Evolutionary conservation across 2,329 filamentous ascomycete species (phyloP).

Genomic region (Cytospora schulzeri): DNA sequence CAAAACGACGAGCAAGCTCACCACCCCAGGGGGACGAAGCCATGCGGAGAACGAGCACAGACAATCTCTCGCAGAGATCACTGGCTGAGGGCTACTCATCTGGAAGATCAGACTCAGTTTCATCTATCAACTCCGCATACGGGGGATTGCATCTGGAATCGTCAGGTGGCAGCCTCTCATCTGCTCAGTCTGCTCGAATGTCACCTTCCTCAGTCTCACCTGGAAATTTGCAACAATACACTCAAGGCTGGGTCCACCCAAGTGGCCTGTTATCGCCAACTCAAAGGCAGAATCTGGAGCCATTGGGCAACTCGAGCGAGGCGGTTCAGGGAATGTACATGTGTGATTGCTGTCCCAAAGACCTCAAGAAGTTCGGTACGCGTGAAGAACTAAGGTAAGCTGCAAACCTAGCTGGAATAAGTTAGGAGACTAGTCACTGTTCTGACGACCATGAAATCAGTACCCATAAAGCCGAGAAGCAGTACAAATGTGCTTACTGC

Average conservation of each 20-base stretch:
- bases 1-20: not conserved
- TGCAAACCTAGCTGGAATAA: too few species aligned
- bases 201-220: not conserved
- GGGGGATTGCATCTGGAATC: not conserved
- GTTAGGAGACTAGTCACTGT: too few species aligned
- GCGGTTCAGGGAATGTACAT: constrained; percentile 62
- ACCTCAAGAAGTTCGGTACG: constrained; percentile 92
- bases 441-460: constrained; percentile 49
- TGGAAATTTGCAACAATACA: not conserved
- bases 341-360: constrained; percentile 96
- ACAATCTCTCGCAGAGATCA: not conserved
- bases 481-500: constrained; percentile 91
- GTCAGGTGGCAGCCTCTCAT: not conserved
- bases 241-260: too few species aligned
- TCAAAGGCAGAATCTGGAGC: too few species aligned
- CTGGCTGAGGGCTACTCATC: not conserved
- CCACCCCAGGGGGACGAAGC: not conserved
- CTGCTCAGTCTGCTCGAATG: not conserved
- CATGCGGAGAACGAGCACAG: not conserved
- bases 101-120: not conserved
- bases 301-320: too few species aligned
- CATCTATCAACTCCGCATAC: constrained; percentile 1
- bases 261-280: too few species aligned
- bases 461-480: constrained; percentile 89
- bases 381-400: constrained; percentile 80